Base-by-base conservation (phyloP, 1,139 yeast species). In the Magnusiomyces magnusii region DNA sequence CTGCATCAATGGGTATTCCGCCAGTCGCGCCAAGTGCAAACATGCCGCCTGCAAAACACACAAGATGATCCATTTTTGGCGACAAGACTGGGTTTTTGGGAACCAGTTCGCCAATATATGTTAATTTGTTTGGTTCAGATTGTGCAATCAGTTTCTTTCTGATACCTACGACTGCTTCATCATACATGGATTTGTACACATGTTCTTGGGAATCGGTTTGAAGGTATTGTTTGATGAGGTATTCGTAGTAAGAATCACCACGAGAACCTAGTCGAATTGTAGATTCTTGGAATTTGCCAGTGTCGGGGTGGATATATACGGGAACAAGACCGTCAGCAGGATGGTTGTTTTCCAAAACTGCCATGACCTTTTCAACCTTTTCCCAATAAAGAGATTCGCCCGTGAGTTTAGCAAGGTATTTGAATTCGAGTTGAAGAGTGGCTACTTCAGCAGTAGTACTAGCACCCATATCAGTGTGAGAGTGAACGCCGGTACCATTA, bases 241-340 rank as follows among this genome's bases (percentile, higher is more conserved):
- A 91, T 73, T 92, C 97, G 68, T 92, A 92, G 71, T 91, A 92
- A 0, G 97, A 89, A 71, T 91, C 98, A 55, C 96, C 97, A 66
- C 97, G 79, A 0, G 96, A 87, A 0, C 97, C 97, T 60, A 92
- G 75, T 63, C 97, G 80, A 62, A 92, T 88, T 60, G 81, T 72
- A 0, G 70, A 68, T 0, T 90, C 91, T 63, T 78, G 82, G 71
- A 81, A 90, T 64, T 77, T 75, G 1, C 95, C 97, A 0, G 86
- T 79, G 47, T 83, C 85, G 1, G 97, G 95, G 54, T 82, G 77
- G 49, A 91, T 84, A 68, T 78, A 87, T 51, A 90, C 88, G 1
- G 97, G 97, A 0, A 82, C 96, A 56, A 92, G 78, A 0, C 97
- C 97, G 65, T 82, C 92, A 53, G 70, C 66, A n/a, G 90, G 85